Evolutionary conservation across 768 basidiomycete genomes (phyloP), one percentile per base, ranked within the genome.

Genomic region (Termitomyces sp.): DNA sequence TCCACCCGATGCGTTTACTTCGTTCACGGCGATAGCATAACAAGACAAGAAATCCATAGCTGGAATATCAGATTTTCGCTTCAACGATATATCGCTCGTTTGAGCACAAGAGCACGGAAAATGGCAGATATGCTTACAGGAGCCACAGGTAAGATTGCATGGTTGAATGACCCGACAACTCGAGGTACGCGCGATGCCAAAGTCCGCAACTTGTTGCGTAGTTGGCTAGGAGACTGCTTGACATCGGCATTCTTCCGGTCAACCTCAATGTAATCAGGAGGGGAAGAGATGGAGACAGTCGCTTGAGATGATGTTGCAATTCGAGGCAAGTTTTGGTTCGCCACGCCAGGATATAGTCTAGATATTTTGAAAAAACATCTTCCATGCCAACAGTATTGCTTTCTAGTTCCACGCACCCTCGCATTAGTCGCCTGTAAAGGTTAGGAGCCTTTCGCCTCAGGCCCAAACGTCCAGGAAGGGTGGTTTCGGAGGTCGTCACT

Each of bases 11-110:
- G 95, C 95, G 65, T 96, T 97, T 12, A 96, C 94, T 69, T 97
- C 95, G 65, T 96, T 96, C 12, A 95, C 93, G 17, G 92, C 92
- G 53, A 95, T 95, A 3, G 94, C 95, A 70, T 97, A 98, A 59
- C 92, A 92, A 1, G 89, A 90, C 58, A 98, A 75, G 66, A 95
- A 95, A 66, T 98, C 95, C 72, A 98, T 85, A 0, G 92, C 94
- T 0, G 94, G 94, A 50, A 97, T 94, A 63, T 88, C 86, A 9
- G 91, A 91, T 70, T 82, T 89, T 59, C 89, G 82, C 90, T 93
- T 54, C 6, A 38, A 21, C 34, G 10, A 41, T 53, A 16, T 41
- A 29, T 32, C 27, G 37, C 31, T 12, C 41, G 29, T 19, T 27
- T 59, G 7, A 42, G 27, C 5, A 57, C 55, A 25, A 54, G 47